Evolutionary conservation across 768 basidiomycete species (phyloP).

Genomic region (Neoboletus magnificus): DNA sequence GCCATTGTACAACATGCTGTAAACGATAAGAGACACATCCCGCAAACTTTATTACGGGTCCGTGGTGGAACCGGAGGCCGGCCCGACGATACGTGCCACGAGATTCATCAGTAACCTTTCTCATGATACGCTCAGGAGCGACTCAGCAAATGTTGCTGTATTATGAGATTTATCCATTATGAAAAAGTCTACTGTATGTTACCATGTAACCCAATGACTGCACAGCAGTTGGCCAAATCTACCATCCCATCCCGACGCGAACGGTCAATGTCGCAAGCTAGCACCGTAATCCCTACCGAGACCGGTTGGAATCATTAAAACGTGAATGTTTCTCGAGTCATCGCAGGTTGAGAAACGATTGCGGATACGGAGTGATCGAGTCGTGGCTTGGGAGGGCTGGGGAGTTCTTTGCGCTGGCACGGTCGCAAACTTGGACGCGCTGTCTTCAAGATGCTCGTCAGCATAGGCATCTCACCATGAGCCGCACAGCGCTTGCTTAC

Average conservation of each 20-base stretch:
- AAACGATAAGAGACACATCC: too few species aligned
- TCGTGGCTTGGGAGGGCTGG: slow-evolving; percentile 2
- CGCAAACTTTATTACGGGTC: too few species aligned
- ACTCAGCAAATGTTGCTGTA: too few species aligned
- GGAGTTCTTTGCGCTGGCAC: slow-evolving; percentile 10
- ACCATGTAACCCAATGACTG: not conserved
- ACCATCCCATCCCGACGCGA: not conserved
- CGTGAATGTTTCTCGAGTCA: not conserved
- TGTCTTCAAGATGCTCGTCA: slow-evolving; percentile 6
- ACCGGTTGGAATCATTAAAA: not conserved
- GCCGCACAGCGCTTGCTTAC: not conserved
- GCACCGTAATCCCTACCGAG: not conserved
- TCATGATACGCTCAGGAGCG: too few species aligned
- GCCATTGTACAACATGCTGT: slow-evolving; percentile 1
- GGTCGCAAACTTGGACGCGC: not conserved
- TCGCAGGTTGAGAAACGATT: not conserved
- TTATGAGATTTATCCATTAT: too few species aligned
- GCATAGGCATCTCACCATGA: not conserved
- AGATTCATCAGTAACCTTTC: too few species aligned
- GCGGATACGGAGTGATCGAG: not conserved
- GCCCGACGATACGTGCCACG: too few species aligned
- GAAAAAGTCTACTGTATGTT: too few species aligned
- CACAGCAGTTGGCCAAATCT: too few species aligned
- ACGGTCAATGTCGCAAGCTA: not conserved
- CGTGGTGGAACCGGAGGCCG: too few species aligned